Percentiles rank a stretch among this genome's conserved stretches.
phyloP scores from a whole-genome alignment of 345 rosid species.

The Eucalyptus decipiens region DNA sequence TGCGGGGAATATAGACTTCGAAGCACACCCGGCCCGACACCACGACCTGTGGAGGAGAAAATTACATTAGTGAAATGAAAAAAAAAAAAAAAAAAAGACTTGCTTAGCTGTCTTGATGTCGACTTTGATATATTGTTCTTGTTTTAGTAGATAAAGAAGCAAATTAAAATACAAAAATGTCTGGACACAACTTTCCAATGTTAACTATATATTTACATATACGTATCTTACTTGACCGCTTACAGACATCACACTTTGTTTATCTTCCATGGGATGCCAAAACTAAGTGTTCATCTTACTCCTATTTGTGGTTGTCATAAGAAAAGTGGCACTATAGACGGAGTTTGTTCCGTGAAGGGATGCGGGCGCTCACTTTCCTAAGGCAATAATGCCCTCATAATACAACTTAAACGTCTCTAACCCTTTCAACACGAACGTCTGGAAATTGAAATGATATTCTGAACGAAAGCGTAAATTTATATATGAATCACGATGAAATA shows the following conservation, averaged over 20 bases:
- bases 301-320: neutral
- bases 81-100: neutral
- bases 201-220: neutral
- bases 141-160: neutral
- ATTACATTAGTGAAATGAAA: neutral
- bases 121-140: neutral
- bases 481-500: neutral
- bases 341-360: neutral
- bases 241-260: neutral
- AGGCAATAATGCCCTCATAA: neutral
- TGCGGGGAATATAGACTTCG: neutral
- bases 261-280: neutral
- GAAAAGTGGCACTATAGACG: neutral
- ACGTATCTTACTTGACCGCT: neutral
- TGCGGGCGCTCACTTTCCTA: neutral
- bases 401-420: neutral
- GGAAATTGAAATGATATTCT: neutral
- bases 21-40: neutral
- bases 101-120: neutral
- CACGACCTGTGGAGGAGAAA: neutral
- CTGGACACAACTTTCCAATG: neutral
- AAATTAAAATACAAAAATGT: neutral
- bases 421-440: fast-evolving
- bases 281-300: neutral
- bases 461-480: neutral